phyloP scores from a whole-genome alignment of 306 rosid genomes.

The Lupinus albus region DNA sequence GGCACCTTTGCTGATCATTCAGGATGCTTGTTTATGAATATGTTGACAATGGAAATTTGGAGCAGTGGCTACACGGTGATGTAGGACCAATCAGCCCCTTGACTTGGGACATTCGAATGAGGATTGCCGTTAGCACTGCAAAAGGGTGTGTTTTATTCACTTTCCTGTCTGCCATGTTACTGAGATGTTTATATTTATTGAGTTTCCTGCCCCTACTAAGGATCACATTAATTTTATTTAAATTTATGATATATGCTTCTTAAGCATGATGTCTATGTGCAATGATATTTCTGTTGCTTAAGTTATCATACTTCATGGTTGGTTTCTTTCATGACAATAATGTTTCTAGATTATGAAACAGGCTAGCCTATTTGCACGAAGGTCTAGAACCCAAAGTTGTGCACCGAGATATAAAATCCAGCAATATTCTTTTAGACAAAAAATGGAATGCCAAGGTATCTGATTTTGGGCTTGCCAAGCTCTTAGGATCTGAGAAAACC shows the following conservation, averaged over 20 bases:
- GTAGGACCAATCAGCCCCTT: conserved; percentile 88
- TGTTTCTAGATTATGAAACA: conserved; percentile 47
- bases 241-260: neutral
- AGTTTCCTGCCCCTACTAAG: neutral
- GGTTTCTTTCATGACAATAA: neutral
- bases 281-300: neutral
- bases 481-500: conserved; percentile 78
- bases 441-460: conserved; percentile 93
- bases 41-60: conserved; percentile 91
- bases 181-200: neutral
- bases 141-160: conserved; percentile 68
- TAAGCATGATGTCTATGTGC: conserved; percentile 12
- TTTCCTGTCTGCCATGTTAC: conserved; percentile 1
- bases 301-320: conserved; percentile 25
- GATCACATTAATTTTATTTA: neutral
- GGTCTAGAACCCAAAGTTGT: conserved; percentile 98
- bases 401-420: conserved; percentile 93
- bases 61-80: conserved; percentile 98
- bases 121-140: conserved; percentile 83
- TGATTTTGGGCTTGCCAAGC: conserved; percentile 96
- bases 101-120: conserved; percentile 91
- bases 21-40: conserved; percentile 98
- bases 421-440: conserved; percentile 89
- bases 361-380: conserved; percentile 92
- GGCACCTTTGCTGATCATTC: conserved; percentile 21